Evolutionary conservation across 768 basidiomycete genomes (phyloP), one percentile per base, ranked within the genome.

Genomic region (Leccinum truebloodii): DNA sequence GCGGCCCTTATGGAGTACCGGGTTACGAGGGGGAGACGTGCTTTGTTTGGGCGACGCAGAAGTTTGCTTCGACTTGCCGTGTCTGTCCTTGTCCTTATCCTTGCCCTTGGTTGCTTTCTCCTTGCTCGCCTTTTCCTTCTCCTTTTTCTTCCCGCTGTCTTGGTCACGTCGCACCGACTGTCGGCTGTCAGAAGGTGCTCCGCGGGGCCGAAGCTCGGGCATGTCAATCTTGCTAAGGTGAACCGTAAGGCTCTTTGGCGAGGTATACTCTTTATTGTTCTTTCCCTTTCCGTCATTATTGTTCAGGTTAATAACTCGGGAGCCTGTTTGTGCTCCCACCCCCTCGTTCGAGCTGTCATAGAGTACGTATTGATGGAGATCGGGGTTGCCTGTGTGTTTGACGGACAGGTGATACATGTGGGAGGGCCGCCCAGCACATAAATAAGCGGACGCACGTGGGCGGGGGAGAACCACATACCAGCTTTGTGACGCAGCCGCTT

Each of bases 221-320:
- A 94, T 93, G 14, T 87, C 79, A 52, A 94, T 92, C 79, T 94
- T 94, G 79, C 90, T 91, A 18, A 94, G 73, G 71, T 94, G 91
- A 2, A 94, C 80, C 0, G 80, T 81, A 0, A 94, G 78, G 62
- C 81, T 86, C 35, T 78, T 80, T 1, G 90, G 92, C 1, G 92
- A 90, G 3, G 77, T 73, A 69, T 94, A 92, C 49, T 70, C 69
- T 59, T 79, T 78, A n/a, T 9, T 46, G 4, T 46, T 76, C 41
- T 79, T 77, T 37, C 60, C 63, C 69, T 86, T 87, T 30, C 64
- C 59, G 5, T 69, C 63, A 37, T 75, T 72, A 66, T 92, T 82
- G 24, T 69, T 62, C 26, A 91, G 77, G 53, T 89, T 88, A 65
- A 93, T 92, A 20, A 86, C 78, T 49, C 77, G 80, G 2, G 88